phyloP scores from a whole-genome alignment of 2,329 filamentous ascomycete species.

The Venturia aucupariae region DNA sequence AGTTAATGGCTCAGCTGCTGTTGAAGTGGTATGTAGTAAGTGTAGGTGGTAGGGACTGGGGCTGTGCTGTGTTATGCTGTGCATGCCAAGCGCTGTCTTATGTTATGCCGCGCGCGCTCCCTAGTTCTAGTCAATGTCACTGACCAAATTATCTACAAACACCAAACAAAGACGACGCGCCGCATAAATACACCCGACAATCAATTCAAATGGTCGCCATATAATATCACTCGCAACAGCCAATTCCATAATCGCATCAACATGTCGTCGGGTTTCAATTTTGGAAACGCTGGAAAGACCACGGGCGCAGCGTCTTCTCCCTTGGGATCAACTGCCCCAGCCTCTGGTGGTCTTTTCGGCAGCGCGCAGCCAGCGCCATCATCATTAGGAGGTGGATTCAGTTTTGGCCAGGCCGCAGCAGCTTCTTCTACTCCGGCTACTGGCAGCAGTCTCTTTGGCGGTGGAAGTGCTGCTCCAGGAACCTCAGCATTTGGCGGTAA shows the following conservation, averaged over 20 bases:
- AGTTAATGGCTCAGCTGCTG: too few relatives aligned
- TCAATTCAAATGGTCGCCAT: not conserved
- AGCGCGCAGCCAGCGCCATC: slow-evolving; percentile 20
- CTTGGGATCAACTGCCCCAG: slow-evolving; percentile 24
- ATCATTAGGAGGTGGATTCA: slow-evolving; percentile 5
- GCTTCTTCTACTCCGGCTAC: not conserved
- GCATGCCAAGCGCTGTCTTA: too few relatives aligned
- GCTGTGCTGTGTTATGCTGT: too few relatives aligned
- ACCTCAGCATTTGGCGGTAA: not conserved
- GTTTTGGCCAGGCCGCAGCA: not conserved
- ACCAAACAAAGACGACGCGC: not conserved
- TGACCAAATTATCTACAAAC: not conserved
- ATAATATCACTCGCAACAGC: not conserved
- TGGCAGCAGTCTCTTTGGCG: slow-evolving; percentile 1
- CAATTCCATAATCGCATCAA: not conserved
- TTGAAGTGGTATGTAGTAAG: too few relatives aligned
- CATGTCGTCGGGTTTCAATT: slow-evolving; percentile 11
- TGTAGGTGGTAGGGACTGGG: too few relatives aligned
- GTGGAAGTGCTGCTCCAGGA: slow-evolving; percentile 13
- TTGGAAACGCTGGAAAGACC: slow-evolving; percentile 4
- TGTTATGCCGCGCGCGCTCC: too few relatives aligned
- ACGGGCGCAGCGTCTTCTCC: slow-evolving; percentile 22
- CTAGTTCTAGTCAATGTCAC: too few relatives aligned
- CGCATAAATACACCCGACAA: not conserved
- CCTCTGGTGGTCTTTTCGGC: slow-evolving; percentile 32